Conservation (phyloP, 2,329 filamentous ascomycete species). For the Paecilomyces formosus region DNA sequence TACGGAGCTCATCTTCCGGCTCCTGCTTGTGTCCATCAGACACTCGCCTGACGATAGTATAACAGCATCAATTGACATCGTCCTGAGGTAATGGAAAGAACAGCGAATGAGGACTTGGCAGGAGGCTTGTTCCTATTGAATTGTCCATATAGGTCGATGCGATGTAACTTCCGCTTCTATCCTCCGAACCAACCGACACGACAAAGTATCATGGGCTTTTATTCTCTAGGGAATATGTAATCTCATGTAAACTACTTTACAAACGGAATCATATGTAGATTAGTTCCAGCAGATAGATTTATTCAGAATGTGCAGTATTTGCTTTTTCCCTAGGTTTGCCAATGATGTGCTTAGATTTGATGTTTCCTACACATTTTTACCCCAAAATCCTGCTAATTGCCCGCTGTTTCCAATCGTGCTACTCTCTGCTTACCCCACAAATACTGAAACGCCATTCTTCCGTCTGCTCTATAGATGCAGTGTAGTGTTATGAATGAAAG, state of each 20-base stretch:
- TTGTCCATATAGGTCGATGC: not conserved
- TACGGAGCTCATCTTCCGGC: not conserved
- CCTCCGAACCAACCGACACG: not conserved
- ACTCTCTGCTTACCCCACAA: not conserved
- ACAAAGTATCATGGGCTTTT: not conserved
- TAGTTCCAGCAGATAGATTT: not conserved
- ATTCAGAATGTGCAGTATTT: not conserved
- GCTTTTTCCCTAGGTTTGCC: not conserved
- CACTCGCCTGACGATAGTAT: not conserved
- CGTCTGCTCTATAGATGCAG: not conserved
- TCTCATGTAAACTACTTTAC: not conserved
- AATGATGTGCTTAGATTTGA: not conserved
- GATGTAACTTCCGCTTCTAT: not conserved
- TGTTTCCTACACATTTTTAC: not conserved
- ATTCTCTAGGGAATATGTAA: no score
- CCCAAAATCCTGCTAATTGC: not conserved
- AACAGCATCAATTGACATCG: not conserved
- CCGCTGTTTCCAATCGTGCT: not conserved
- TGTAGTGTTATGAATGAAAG: no score
- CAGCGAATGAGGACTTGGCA: not conserved
- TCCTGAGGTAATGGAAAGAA: not conserved
- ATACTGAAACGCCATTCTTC: not conserved
- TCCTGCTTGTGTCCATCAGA: not conserved
- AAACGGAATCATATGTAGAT: not conserved
- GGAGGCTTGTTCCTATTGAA: not conserved